These are phyloP conservation scores for Rhizopus sp. DNA, from an alignment of 371 early-diverging fungal genomes.

Conservation along the genomic window DNA sequence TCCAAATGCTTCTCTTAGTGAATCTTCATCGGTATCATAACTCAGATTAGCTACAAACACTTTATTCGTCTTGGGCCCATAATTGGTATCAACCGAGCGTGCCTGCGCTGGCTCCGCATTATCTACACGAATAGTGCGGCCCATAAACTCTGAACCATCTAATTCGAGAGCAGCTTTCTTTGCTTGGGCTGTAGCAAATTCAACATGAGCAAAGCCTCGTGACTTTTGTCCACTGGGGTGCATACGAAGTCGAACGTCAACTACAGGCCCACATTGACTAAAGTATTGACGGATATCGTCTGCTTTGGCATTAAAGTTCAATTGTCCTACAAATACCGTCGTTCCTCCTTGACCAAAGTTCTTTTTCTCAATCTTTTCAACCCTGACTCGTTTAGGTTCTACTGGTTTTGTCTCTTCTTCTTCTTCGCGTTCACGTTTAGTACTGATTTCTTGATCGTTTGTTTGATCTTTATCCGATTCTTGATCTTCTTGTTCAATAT, in stretches of 20 bases:
- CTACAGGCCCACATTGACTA: slow-evolving; percentile 63
- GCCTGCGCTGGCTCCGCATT: slow-evolving; percentile 38
- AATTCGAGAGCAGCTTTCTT: slow-evolving; percentile 66
- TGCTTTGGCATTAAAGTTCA: slow-evolving; percentile 66
- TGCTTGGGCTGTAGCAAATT: slow-evolving; percentile 57
- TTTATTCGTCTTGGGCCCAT: slow-evolving; percentile 60
- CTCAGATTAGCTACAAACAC: slow-evolving; percentile 94
- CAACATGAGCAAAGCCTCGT: slow-evolving; percentile 77
- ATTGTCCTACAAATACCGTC: slow-evolving; percentile 72
- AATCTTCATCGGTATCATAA: slow-evolving; percentile 89
- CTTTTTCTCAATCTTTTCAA: slow-evolving; percentile 35
- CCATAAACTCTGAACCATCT: slow-evolving; percentile 70
- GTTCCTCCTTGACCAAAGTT: slow-evolving; percentile 41
- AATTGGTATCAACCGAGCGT: slow-evolving; percentile 41
- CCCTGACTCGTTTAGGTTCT: slow-evolving; percentile 56
- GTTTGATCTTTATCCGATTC: slow-evolving; percentile 22
- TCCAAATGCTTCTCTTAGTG: slow-evolving; percentile 71
- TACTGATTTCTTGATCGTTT: slow-evolving; percentile 32
- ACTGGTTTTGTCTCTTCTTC: slow-evolving; percentile 31
- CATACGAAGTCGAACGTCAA: slow-evolving; percentile 67
- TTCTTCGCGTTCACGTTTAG: slow-evolving; percentile 15
- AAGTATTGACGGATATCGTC: slow-evolving; percentile 64
- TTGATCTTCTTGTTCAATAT: slow-evolving; percentile 7
- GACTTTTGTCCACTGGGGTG: slow-evolving; percentile 63
- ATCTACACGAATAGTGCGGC: slow-evolving; percentile 66